Evolutionary conservation across 352 stramenopile species (phyloP).

Genomic region (Blastocystis sp.): DNA sequence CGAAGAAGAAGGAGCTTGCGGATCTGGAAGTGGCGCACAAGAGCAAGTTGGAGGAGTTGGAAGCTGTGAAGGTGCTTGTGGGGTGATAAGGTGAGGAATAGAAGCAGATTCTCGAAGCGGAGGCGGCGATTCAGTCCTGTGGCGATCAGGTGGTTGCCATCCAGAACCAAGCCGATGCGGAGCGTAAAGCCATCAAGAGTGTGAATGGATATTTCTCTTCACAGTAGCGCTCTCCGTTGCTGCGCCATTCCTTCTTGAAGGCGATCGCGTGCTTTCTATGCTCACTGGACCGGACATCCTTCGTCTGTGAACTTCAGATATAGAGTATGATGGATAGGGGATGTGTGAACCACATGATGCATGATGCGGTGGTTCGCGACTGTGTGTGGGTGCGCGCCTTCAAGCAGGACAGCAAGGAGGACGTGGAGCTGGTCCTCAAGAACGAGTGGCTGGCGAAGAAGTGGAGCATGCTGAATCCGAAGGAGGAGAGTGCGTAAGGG

Average conservation of each 20-base stretch:
- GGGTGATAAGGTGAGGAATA: neutral
- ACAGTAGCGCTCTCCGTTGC: neutral
- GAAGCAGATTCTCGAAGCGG: slow-evolving; percentile 6
- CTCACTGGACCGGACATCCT: neutral
- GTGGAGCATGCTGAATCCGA: slow-evolving; percentile 18
- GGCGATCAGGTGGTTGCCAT: neutral
- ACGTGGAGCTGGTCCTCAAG: slow-evolving; percentile 7
- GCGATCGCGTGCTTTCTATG: slow-evolving; percentile 16
- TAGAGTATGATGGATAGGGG: neutral
- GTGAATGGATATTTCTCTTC: too few relatives aligned
- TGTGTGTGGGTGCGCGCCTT: slow-evolving; percentile 9
- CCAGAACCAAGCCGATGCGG: too few relatives aligned
- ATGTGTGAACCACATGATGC: slow-evolving; percentile 22
- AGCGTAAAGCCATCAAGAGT: too few relatives aligned
- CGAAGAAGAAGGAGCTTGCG: slow-evolving; percentile 5
- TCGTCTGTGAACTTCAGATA: neutral
- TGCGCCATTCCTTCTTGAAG: slow-evolving; percentile 38
- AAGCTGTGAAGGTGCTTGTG: neutral
- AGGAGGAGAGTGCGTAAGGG: neutral
- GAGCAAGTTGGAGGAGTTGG: slow-evolving; percentile 6
- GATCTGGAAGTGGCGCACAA: neutral
- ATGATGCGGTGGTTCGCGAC: neutral
- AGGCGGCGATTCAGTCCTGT: slow-evolving; percentile 14
- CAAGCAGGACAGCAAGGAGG: neutral
- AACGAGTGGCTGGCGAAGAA: slow-evolving; percentile 26